Base-by-base conservation (phyloP, 305 asterid genomes). In the Fraxinus dipetala region DNA sequence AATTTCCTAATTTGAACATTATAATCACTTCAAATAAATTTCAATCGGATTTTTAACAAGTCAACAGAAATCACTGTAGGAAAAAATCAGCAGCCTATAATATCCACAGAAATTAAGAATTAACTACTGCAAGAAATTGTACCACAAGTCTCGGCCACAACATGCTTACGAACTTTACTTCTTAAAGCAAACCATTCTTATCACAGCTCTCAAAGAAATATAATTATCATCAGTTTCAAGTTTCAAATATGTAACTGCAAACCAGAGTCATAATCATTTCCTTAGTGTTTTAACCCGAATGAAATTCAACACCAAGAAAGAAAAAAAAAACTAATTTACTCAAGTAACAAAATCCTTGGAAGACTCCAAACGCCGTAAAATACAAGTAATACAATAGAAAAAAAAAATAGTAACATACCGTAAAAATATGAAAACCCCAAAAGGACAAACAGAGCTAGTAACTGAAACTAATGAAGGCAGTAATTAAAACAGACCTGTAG, bases 401-500 rank as follows among this genome's bases (percentile, higher is more conserved):
- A 4, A 9, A 24, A 20, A 22, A 22, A 63, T 8, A 56, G 67
- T 1, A 56, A 56, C 67, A 56, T 18, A 2, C 31, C 31, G 22
- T 51, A 22, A 61, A 22, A 20, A 18, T 20, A 18, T 24, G 24
- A 63, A 65, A 34, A 38, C 8, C 1, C 35, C 2, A 8, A 8
- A 72, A 11, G 4, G 48, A 31, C 36, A 78, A 2, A 36, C 45
- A 45, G 4, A 40, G 31, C 70, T 63, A 63, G 6, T 63, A 61
- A 61, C 31, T 24, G 38, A 77, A 76, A 26, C 79, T n/a, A 76
- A 32, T 48, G 24, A 26, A 20, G 28, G 24, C 65, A 73, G 80
- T 16, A 31, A 48, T 34, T 35, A 75, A 45, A 78, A 78, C 56
- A 79, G 86, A 95, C 98, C 98, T 96, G 99, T 80, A 95, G 91